Conservation (phyloP, 2,329 filamentous ascomycete genomes). For the Rutstroemia sp. region DNA sequence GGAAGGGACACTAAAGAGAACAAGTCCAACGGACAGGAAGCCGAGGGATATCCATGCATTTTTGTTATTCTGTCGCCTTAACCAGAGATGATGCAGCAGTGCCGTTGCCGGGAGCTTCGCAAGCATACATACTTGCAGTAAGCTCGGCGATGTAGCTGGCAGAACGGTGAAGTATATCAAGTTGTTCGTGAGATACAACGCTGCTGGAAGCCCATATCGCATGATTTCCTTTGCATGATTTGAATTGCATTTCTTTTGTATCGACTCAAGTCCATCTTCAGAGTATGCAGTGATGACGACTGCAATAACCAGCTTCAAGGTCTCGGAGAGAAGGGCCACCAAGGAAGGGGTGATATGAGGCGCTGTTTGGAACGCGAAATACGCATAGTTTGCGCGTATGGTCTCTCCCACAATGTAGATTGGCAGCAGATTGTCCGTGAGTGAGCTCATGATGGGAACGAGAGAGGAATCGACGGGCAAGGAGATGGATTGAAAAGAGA, state of each 20-base stretch:
- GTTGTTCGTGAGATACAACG: constrained; percentile 18
- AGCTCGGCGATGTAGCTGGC: constrained; percentile 15
- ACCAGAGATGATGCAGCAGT: constrained; percentile 19
- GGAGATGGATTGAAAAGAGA: neutral
- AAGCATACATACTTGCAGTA: constrained; percentile 20
- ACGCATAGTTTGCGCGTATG: constrained; percentile 20
- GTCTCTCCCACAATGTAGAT: constrained; percentile 14
- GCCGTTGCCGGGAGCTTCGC: constrained; percentile 19
- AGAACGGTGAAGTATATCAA: constrained; percentile 21
- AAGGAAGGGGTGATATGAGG: constrained; percentile 17
- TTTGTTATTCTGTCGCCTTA: constrained; percentile 16
- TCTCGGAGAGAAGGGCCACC: constrained; percentile 16
- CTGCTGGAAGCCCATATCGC: constrained; percentile 18
- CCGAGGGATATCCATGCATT: constrained; percentile 17
- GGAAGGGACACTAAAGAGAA: constrained; percentile 15
- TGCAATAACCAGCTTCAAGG: constrained; percentile 16
- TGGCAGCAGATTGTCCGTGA: constrained; percentile 4
- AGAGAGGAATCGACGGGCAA: neutral
- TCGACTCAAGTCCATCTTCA: constrained; percentile 3
- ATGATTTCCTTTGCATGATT: constrained; percentile 10
- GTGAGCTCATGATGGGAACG: neutral
- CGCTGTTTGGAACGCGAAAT: constrained; percentile 16
- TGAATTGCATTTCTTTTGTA: neutral
- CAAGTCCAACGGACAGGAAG: constrained; percentile 16
- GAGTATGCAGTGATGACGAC: constrained; percentile 10